Evolutionary conservation across 108 stramenopile species (phyloP).

Genomic region (Pseudonitzschia pungens): DNA sequence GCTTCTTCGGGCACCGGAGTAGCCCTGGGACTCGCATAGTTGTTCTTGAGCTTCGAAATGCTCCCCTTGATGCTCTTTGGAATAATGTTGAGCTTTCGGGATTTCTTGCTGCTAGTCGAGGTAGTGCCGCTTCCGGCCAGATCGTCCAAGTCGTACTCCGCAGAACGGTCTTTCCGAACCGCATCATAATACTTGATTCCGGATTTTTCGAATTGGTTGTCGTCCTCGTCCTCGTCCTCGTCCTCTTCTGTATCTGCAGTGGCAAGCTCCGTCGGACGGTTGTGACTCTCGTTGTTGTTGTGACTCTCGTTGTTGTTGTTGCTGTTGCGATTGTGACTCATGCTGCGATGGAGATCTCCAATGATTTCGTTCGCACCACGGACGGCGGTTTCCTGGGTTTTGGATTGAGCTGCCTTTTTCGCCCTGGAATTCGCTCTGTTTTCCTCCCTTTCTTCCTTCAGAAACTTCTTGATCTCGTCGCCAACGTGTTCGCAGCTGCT

Average conservation of each 20-base stretch:
- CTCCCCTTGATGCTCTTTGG: conserved; percentile 18
- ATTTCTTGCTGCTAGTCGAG: not conserved
- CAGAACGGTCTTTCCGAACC: conserved; percentile 32
- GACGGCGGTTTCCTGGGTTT: not conserved
- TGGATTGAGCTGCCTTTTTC: not conserved
- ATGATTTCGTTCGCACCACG: not conserved
- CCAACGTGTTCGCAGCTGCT: conserved; percentile 11
- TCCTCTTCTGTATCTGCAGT: not conserved
- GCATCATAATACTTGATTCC: conserved; percentile 73
- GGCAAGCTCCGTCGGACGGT: too few species aligned
- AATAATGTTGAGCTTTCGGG: not conserved
- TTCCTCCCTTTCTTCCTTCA: not conserved
- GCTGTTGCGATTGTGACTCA: not conserved
- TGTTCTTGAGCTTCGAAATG: conserved; percentile 13
- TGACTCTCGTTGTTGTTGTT: not conserved
- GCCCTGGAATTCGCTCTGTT: not conserved
- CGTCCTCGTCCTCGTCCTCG: conserved; percentile 21
- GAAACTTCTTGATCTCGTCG: conserved; percentile 1
- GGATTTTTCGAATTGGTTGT: conserved; percentile 42
- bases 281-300: not conserved
- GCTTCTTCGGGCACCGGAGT: not conserved
- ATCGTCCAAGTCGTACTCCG: conserved; percentile 20
- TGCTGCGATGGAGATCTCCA: not conserved
- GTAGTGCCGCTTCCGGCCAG: not conserved
- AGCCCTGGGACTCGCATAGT: not conserved